Evolutionary conservation across 192 early-diverging fungal genomes (phyloP), one percentile per base, ranked within the genome.

Genomic region (Rhizophagus prolifer): DNA sequence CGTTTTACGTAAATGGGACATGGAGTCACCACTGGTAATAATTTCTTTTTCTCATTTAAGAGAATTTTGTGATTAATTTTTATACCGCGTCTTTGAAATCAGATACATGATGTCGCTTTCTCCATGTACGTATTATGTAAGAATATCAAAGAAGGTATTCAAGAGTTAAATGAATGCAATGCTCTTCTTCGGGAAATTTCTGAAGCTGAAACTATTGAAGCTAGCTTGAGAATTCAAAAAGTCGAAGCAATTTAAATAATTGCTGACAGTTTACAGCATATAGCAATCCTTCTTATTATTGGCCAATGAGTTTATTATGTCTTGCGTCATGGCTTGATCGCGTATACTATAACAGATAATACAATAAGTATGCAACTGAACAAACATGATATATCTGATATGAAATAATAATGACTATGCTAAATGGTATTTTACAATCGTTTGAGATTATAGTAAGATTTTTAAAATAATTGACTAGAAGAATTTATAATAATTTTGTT

Each of bases 151-250:
- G 62, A 75, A 75, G 62, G 62, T 9, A 65, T 65, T 47, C 61
- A 75, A 75, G 74, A 75, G 12, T 65, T 75, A 26, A 65, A 65
- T 31, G 62, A 64, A 10, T 75, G 74, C 46, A 75, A 75, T 64
- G 30, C 74, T 47, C 60, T 75, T 62, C 26, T 75, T 41, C 60
- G 14, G 5, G 61, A 36, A 75, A 65, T 75, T 75, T 62, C 63
- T 41, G 38, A 75, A 16, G 74, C 61, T 12, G 74, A 75, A 50
- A 75, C 58, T 8, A 23, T 75, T 3, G 74, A 75, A n/a, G 25
- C 50, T 13, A 75, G 74, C 25, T 47, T 75, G 41, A 58, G 62
- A 75, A 75, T 75, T n/a, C 61, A 75, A 58, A 75, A 64, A 14
- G 28, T 75, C 19, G 74, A 75, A 28, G 9, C 50, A 1, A 34